Evolutionary conservation across 257 asterid genomes (phyloP).

Genomic region (Fraxinus pennsylvanica): DNA sequence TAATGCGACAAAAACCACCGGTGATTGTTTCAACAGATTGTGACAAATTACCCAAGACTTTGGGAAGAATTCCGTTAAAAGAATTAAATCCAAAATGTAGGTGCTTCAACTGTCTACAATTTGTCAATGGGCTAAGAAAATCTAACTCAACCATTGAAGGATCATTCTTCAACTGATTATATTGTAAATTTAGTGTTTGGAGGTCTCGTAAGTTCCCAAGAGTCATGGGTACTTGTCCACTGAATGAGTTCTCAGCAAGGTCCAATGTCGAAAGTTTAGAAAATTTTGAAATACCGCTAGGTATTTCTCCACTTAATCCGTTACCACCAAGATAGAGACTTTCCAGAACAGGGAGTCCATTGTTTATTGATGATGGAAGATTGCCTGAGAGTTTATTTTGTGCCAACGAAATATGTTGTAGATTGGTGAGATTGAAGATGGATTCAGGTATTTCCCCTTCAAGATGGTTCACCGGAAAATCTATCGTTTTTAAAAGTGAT

Average conservation of each 20-base stretch:
- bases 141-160: slow-evolving; percentile 11
- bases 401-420: slow-evolving; percentile 8
- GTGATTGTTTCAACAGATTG: not conserved
- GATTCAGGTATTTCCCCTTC: slow-evolving; percentile 21
- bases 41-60: slow-evolving; percentile 24
- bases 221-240: slow-evolving; percentile 26
- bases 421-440: slow-evolving; percentile 25
- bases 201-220: slow-evolving; percentile 25
- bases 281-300: slow-evolving; percentile 25
- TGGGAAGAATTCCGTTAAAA: slow-evolving; percentile 27
- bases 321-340: slow-evolving; percentile 3
- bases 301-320: slow-evolving; percentile 25
- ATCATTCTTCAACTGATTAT: slow-evolving; percentile 21
- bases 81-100: not conserved
- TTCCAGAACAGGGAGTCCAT: slow-evolving; percentile 22
- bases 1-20: not conserved
- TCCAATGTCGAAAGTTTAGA: slow-evolving; percentile 6
- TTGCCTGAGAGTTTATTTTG: slow-evolving; percentile 2
- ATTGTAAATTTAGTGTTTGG: not conserved
- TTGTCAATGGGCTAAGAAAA: slow-evolving; percentile 20
- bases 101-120: not conserved
- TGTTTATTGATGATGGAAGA: slow-evolving; percentile 21
- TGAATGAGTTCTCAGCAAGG: slow-evolving; percentile 13
- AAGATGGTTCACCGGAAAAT: not conserved
- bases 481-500: not conserved